Evolutionary conservation across 768 basidiomycete species (phyloP), one percentile per base, ranked within the genome.

Genomic region (Cystobasidium onofrii): DNA sequence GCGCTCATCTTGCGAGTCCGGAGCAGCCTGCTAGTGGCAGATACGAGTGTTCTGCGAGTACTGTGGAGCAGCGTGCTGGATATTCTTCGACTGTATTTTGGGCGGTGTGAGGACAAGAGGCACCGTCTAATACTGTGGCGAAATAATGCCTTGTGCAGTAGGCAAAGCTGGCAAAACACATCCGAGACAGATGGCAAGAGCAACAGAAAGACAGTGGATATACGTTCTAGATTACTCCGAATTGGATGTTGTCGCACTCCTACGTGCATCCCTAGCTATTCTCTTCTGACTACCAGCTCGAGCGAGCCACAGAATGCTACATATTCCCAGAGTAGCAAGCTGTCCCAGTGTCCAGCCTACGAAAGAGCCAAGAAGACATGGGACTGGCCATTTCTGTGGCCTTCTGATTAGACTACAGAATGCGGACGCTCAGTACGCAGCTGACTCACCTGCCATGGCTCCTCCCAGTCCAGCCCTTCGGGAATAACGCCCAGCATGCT

Each of bases 391-490:
- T 46, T 41, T 67, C 65, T 67, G 41, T 17, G 29, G 61, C 10
- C 34, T n/a, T n/a, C n/a, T n/a, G n/a, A n/a, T n/a, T n/a, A n/a
- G n/a, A n/a, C n/a, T n/a, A n/a, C n/a, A n/a, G n/a, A n/a, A n/a
- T n/a, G n/a, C n/a, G n/a, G n/a, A 44, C 0, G 73, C 33, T 43
- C 13, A 61, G 36, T 46, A 31, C 0, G 41, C 39, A 39, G 6
- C 7, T 15, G 41, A 82, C 86, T 72, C 66, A 90, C 92, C 89
- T 97, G 95, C 94, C 94, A 97, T 7, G 94, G 91, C 43, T 92
- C 86, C 79, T 93, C 93, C 95, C 95, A 98, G 81, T 98, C 95
- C 20, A 98, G 86, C 0, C 91, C 90, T 57, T 93, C 88, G 1
- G 92, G 90, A 57, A 94, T 84, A 12, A 86, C 87, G 18, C 92